These are phyloP conservation scores for Friedmanniomyces endolithicus DNA, from an alignment of 495 filamentous ascomycete genomes.

Conservation along the genomic window DNA sequence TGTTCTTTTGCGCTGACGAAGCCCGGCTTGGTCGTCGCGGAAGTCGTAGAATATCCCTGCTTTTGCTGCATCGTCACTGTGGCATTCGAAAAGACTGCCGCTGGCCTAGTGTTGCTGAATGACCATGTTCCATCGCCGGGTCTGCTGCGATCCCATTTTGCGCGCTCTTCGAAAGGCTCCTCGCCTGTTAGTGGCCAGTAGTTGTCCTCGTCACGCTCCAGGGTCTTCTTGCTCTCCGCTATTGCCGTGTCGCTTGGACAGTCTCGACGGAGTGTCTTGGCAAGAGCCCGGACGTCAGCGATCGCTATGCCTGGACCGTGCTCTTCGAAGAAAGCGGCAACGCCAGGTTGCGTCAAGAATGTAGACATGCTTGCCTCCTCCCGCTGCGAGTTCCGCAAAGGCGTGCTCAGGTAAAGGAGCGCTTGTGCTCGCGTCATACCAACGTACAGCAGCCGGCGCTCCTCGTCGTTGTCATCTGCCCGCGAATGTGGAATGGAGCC, in stretches of 20 bases:
- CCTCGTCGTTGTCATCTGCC: slow-evolving; percentile 81
- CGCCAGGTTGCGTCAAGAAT: slow-evolving; percentile 44
- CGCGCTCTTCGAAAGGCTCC: slow-evolving; percentile 30
- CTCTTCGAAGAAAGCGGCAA: slow-evolving; percentile 39
- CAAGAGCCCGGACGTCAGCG: slow-evolving; percentile 44
- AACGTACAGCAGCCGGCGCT: slow-evolving; percentile 83
- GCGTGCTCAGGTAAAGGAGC: slow-evolving; percentile 82
- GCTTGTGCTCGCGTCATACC: slow-evolving; percentile 94
- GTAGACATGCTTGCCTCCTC: slow-evolving; percentile 52
- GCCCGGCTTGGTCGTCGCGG: slow-evolving; percentile 20
- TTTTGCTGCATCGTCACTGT: slow-evolving; percentile 22
- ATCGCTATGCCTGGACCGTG: slow-evolving; percentile 47
- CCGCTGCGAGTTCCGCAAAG: slow-evolving; percentile 48
- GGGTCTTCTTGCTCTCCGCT: slow-evolving; percentile 29
- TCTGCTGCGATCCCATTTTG: slow-evolving; percentile 20
- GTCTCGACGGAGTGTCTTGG: slow-evolving; percentile 48
- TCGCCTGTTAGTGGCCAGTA: slow-evolving; percentile 50
- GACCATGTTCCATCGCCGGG: slow-evolving; percentile 3
- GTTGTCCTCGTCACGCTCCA: slow-evolving; percentile 47
- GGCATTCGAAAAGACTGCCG: background rate
- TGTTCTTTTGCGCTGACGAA: slow-evolving; percentile 24
- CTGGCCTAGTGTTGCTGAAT: slow-evolving; percentile 1
- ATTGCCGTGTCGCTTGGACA: slow-evolving; percentile 42
- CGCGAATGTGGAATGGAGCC: slow-evolving; percentile 92
- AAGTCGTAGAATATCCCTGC: slow-evolving; percentile 16